Evolutionary conservation across 768 basidiomycete genomes (phyloP), one percentile per base, ranked within the genome.

Genomic region (Suillus alpinus): DNA sequence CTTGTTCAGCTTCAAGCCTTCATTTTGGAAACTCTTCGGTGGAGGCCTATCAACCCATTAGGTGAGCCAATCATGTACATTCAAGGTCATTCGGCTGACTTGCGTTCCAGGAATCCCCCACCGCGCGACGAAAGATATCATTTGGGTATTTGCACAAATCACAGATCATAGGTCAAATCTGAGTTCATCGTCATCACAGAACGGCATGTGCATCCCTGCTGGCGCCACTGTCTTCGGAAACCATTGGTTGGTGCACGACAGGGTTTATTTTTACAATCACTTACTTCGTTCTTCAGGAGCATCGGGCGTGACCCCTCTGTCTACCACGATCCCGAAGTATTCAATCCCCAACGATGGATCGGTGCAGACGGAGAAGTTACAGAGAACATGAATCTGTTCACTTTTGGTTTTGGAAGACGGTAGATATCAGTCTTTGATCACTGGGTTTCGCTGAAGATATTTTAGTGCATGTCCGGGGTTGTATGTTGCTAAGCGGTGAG

Each of bases 381-480:
- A 40, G 80, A 82, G 10, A 79, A 82, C 53, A 62, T 83, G 23
- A 80, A 75, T 61, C 66, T 75, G 3, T 83, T 76, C 63, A 68
- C 78, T 14, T 85, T 83, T 58, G 82, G 83, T 0, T 83, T 81
- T 63, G 83, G 82, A 16, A 68, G 81, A 62, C 62, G 94, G 72
- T 68, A 58, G 9, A 55, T 31, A 1, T 36, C 40, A 23, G 18
- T 32, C 10, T 58, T 59, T 55, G 39, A 2, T 14, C 1, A 29
- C 36, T 16, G 23, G 20, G 26, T 16, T 5, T 41, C 3, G 31
- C 36, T 59, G 59, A 59, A 23, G 23, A 29, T 20, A 8, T 20
- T 14, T 32, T 43, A 81, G 84, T 36, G 78, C 86, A 0, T 87
- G 85, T 59, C 85, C 84, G 0, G 85, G 86, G 0, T 80, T 82